Evolutionary conservation across 495 filamentous ascomycete genomes (phyloP), one percentile per base, ranked within the genome.

Genomic region (Neurospora sublineolata): DNA sequence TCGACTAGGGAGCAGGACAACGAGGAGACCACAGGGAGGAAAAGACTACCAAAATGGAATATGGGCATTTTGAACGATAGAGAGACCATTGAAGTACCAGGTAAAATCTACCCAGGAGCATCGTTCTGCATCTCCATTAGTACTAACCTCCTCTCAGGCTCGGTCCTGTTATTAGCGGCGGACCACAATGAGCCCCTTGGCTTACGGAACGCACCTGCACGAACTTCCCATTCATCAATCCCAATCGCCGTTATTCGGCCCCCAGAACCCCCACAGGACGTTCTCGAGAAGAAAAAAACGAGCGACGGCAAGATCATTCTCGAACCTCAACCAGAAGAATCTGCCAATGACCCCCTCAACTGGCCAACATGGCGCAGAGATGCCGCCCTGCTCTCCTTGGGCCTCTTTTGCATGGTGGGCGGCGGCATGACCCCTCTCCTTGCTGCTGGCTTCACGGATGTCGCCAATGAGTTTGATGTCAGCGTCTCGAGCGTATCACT

Each of bases 361-460:
- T 99, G 95, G 95, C 88, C 92, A 3, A 80, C 84, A 2, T 93
- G 92, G 91, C 87, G 93, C 39, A 84, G 95, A 80, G 93, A 97
- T 83, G 77, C 87, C 38, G 93, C 95, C 0, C 80, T 99, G 74
- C 72, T 97, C 7, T 95, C 91, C 0, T 83, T 99, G 12, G 94
- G 95, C 0, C 90, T 97, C 75, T 97, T 96, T 79, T 97, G 92
- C 77, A 89, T 97, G 86, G 83, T 97, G 71, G 94, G 94, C 70
- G 94, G 95, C 20, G 94, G 94, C 40, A 97, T 97, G 86, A 97
- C 94, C 0, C 91, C 94, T 0, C 85, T 97, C 38, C 84, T 99
- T 8, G 94, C 95, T 0, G 95, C 95, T 4, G 95, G 94, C 7
- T 97, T 99, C 80, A 89, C 87, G 20, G 83, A 95, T 52, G 92